phyloP scores from a whole-genome alignment of 495 filamentous ascomycete genomes.

The Penicillium canariense region DNA sequence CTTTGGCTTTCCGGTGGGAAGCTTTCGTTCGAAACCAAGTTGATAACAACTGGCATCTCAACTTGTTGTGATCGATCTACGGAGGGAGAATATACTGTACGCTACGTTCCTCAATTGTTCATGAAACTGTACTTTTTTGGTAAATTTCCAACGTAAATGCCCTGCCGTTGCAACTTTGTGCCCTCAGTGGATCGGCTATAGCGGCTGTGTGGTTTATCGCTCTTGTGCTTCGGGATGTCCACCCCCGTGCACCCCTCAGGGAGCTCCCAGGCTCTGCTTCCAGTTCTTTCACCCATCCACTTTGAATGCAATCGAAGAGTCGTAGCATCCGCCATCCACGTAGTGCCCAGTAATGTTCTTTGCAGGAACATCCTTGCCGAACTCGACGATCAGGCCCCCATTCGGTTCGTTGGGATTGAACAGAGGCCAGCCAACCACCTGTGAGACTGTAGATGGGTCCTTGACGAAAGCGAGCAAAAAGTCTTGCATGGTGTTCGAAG shows the following conservation, averaged over 20 bases:
- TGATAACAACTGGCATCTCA: no score
- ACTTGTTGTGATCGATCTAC: background rate
- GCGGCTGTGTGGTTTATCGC: no score
- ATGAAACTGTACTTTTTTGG: background rate
- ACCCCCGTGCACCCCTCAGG: no score
- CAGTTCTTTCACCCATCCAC: slow-evolving; percentile 4
- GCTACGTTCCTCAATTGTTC: background rate
- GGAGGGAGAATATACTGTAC: background rate
- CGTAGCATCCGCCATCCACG: slow-evolving; percentile 10
- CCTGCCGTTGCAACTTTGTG: no score
- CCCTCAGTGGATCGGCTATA: no score
- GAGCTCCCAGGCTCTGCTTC: no score
- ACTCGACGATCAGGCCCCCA: slow-evolving; percentile 6
- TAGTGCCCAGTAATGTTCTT: slow-evolving; percentile 1
- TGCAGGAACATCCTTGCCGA: slow-evolving; percentile 7
- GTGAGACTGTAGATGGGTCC: slow-evolving; percentile 7
- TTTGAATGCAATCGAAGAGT: slow-evolving; percentile 6
- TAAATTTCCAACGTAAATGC: background rate
- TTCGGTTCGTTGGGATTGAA: slow-evolving; percentile 1
- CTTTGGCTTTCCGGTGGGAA: background rate
- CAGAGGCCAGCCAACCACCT: slow-evolving; percentile 1
- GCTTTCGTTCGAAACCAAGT: background rate
- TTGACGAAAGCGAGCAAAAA: slow-evolving; percentile 24
- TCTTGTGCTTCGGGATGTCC: no score
- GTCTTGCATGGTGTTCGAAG: slow-evolving; percentile 42